Evolutionary conservation across 805 yeast genomes (phyloP), one percentile per base, ranked within the genome.

Genomic region (Yarrowia porcina): DNA sequence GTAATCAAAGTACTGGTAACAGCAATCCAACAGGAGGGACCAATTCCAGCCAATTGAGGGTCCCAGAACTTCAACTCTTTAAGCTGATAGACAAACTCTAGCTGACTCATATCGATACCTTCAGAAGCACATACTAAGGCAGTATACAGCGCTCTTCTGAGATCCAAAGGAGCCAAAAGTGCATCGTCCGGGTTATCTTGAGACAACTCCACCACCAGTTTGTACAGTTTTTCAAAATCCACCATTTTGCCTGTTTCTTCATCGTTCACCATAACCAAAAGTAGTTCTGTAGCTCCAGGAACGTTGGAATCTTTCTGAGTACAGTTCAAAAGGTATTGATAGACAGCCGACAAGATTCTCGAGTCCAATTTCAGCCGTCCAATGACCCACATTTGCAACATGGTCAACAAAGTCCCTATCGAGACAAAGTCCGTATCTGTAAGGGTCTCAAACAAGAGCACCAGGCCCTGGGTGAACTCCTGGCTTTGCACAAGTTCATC

Each of bases 81-180:
- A 13, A 35, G 23, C 27, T 52, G 17, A n/a, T 21, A 27, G 13
- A 36, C 59, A 4, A 36, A 25, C 13, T 52, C 59, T 11, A 52
- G 33, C 28, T 52, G 30, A 3, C 11, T 35, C 33, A 52, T 35
- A 9, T 13, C 36, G 12, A 52, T 52, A 7, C 20, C 44, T 17
- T 36, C 59, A 5, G 59, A 52, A 12, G 59, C 42, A 52, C 59
- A 52, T 18, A 52, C 59, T 9, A 52, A 33, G 25, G 59, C 17
- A 7, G 59, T 36, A 15, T 52, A 52, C 12, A 52, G 44, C 3
- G 59, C 59, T 52, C 59, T 52, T 36, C 59, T 23, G 27, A 52
- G 59, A 7, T 52, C 59, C 13, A 52, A 35, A 12, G 59, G 59
- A 0, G 44, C 33, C 17, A 52, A 6, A n/a, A 52, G 59, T 6